Evolutionary conservation across 495 filamentous ascomycete species (phyloP), one percentile per base, ranked within the genome.

Genomic region (Xeromyces bisporus): DNA sequence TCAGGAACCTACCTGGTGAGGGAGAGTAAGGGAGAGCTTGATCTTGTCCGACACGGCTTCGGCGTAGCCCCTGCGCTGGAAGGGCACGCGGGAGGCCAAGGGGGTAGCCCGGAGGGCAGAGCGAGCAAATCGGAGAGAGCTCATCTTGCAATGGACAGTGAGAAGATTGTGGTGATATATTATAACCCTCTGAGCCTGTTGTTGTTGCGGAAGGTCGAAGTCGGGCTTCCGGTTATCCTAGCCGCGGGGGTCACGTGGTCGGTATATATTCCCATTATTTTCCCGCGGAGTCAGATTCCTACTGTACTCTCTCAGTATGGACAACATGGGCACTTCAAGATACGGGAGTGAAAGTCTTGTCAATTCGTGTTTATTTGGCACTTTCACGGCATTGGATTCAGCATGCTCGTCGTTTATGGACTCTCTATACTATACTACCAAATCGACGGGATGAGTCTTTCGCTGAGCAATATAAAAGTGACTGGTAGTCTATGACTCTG

Each of bases 11-110:
- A 97, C 89, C 83, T 94, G 83, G 64, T 96, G 91, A 64, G 89
- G 89, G 39, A 99, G 78, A 52, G 80, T 71, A 65, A 99, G 71
- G 64, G 82, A 89, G 60, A 99, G 72, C 72, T 89, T 83, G 71
- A 99, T 92, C 75, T 94, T 77, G 69, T 93, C 85, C 46, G 77
- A 62, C 42, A 86, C 82, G 40, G 85, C 86, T 50, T 96, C 91
- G 41, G 89, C 91, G 55, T 96, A 99, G 42, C 72, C 73, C 64
- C 89, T 75, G 57, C 80, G 77, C 64, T 77, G 78, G 39, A 83
- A 37, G 48, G 79, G 71, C 34, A 69, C 59, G 54, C 71, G 67
- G 53, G 80, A 53, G 50, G 72, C 60, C 51, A 71, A 58, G 47
- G 84, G 73, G 48, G 77, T 76, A 42, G 69, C 74, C 56, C 83